Conservation (phyloP, 495 filamentous ascomycete genomes). For the Staphylotrichum longicolle region DNA sequence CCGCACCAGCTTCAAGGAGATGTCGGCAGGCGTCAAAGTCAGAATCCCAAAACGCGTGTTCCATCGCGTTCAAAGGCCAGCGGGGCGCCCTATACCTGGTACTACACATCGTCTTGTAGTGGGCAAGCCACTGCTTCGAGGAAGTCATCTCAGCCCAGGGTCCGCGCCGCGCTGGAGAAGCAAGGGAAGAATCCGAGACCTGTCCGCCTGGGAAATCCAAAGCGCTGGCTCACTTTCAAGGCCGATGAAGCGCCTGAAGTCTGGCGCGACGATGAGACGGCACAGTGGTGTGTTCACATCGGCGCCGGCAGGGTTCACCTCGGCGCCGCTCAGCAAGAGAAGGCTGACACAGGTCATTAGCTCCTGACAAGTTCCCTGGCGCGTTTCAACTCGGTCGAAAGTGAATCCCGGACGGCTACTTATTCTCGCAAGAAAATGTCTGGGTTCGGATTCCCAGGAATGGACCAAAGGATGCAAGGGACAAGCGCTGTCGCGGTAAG, state of each 20-base stretch:
- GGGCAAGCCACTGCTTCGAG: background rate
- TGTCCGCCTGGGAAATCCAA: background rate
- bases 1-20: background rate
- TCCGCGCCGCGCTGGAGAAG: conserved; percentile 9
- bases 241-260: background rate
- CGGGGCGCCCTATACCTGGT: background rate
- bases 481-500: background rate
- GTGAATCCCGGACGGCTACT: too few species aligned
- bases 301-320: background rate
- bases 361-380: background rate
- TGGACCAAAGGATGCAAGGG: background rate
- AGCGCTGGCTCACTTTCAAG: background rate
- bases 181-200: background rate
- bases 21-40: background rate
- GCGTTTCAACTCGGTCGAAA: background rate
- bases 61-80: background rate
- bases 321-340: background rate
- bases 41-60: conserved; percentile 12
- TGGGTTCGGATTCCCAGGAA: background rate
- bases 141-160: background rate
- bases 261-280: background rate
- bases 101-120: too few species aligned
- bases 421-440: background rate
- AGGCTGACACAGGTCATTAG: background rate
- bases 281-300: background rate